phyloP scores from a whole-genome alignment of 108 stramenopile species.

The Bacterosira constricta region DNA sequence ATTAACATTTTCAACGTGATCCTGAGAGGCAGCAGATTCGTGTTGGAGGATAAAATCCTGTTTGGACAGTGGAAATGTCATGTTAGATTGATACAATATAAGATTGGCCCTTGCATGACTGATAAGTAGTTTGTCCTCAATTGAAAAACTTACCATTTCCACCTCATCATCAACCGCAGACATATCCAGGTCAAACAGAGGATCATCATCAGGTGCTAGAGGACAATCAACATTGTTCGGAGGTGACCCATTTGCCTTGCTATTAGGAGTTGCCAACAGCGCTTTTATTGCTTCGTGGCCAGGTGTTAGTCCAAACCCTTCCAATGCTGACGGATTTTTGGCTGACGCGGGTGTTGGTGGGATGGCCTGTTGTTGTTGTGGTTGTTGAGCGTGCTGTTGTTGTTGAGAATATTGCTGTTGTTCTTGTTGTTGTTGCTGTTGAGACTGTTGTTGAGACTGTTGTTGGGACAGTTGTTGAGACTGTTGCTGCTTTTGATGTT shows the following conservation, averaged over 20 bases:
- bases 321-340: conserved; percentile 2
- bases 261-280: conserved; percentile 34
- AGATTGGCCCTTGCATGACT: too few species aligned
- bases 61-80: background rate
- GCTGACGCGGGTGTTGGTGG: conserved; percentile 6
- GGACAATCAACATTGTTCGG: conserved; percentile 16
- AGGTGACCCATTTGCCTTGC: background rate
- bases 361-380: background rate
- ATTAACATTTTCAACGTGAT: conserved; percentile 8
- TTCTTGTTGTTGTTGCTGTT: background rate
- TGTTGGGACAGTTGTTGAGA: background rate
- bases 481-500: background rate
- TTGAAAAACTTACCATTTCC: conserved; percentile 19
- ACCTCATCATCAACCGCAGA: conserved; percentile 37
- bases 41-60: conserved; percentile 48
- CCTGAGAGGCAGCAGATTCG: conserved; percentile 20
- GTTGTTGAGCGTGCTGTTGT: background rate
- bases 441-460: conserved; percentile 5
- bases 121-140: background rate
- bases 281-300: conserved; percentile 24
- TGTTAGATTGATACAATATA: background rate
- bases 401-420: background rate
- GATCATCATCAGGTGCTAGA: conserved; percentile 30
- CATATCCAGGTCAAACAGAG: conserved; percentile 39
- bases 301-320: conserved; percentile 18